A percentile compares a stretch with the other conserved stretches of the same genome.
These are phyloP conservation scores for Protomyces inouyei DNA, from an alignment of 1,139 yeast species.

Conservation along the genomic window DNA sequence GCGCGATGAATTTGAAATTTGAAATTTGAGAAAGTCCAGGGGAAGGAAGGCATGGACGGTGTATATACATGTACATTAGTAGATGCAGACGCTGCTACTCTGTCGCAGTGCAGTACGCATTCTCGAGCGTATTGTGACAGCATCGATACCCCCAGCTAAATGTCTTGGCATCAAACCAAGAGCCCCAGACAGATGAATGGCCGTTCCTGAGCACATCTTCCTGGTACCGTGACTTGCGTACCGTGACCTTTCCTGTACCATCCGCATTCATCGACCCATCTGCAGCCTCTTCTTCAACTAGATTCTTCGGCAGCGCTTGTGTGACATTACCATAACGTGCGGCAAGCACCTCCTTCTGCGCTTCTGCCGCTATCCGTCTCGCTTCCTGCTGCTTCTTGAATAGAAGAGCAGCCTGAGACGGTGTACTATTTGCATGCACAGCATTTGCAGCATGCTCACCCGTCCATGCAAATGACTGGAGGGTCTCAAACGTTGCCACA, in stretches of 20 bases:
- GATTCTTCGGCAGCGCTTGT: conserved; percentile 9
- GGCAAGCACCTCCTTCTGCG: conserved; percentile 38
- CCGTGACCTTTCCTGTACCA: conserved; percentile 10
- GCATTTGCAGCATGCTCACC: conserved; percentile 20
- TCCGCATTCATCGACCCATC: conserved; percentile 27
- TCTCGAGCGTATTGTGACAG: conserved; percentile 43
- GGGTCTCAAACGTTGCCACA: conserved; percentile 27
- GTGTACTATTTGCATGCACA: conserved; percentile 53
- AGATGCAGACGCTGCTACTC: background rate
- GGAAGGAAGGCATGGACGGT: too few relatives aligned
- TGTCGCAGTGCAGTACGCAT: conserved; percentile 39
- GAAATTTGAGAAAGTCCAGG: too few relatives aligned
- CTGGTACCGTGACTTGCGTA: conserved; percentile 35
- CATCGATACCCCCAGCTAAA: conserved; percentile 52
- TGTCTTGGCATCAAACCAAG: conserved; percentile 43
- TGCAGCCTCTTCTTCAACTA: conserved; percentile 29
- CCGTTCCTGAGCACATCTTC: conserved; percentile 45
- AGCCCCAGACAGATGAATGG: conserved; percentile 49
- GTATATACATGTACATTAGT: too few relatives aligned
- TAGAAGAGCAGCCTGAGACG: conserved; percentile 52
- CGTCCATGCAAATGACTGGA: conserved; percentile 32
- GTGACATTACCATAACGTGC: conserved; percentile 7
- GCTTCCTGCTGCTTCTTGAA: conserved; percentile 45
- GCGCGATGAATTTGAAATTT: too few relatives aligned
- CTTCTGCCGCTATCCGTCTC: conserved; percentile 33